Evolutionary conservation across 2,329 filamentous ascomycete species (phyloP).

Genomic region (Colletotrichum tabaci): DNA sequence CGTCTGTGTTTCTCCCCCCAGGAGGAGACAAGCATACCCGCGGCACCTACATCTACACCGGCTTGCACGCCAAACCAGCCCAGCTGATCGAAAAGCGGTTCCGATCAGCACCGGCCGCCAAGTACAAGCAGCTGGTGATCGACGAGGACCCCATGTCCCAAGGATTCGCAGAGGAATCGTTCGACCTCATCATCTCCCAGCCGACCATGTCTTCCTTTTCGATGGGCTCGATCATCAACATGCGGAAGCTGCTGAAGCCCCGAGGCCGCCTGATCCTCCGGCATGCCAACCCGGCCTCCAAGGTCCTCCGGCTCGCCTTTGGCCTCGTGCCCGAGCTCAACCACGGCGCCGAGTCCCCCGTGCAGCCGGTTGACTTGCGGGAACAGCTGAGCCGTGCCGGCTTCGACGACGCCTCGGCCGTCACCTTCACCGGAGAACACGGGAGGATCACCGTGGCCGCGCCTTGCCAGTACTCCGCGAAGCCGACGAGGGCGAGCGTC

Average conservation of each 20-base stretch:
- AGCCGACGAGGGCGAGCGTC: constrained; percentile 1
- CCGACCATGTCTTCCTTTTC: neutral
- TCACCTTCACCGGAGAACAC: constrained; percentile 19
- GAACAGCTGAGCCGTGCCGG: constrained; percentile 10
- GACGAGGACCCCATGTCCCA: constrained; percentile 48
- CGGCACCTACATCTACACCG: constrained; percentile 48
- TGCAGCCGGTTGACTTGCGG: neutral
- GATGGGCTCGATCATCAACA: neutral
- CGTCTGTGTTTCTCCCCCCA: neutral
- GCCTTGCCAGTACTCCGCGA: constrained; percentile 10
- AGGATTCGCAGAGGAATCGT: constrained; percentile 42
- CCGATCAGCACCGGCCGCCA: neutral
- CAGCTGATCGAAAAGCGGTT: neutral
- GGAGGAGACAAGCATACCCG: neutral
- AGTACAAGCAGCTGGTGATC: constrained; percentile 46
- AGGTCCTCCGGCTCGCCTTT: neutral
- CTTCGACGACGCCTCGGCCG: constrained; percentile 10
- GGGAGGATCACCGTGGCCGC: constrained; percentile 1
- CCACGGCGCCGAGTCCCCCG: neutral
- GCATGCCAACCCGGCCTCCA: constrained; percentile 23
- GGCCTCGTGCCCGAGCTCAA: constrained; percentile 1
- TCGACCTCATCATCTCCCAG: constrained; percentile 47
- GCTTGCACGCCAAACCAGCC: constrained; percentile 44
- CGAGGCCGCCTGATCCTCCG: constrained; percentile 14
- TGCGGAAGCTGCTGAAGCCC: constrained; percentile 29